phyloP scores from a whole-genome alignment of 2,329 filamentous ascomycete species.

The Exophiala viscosa region DNA sequence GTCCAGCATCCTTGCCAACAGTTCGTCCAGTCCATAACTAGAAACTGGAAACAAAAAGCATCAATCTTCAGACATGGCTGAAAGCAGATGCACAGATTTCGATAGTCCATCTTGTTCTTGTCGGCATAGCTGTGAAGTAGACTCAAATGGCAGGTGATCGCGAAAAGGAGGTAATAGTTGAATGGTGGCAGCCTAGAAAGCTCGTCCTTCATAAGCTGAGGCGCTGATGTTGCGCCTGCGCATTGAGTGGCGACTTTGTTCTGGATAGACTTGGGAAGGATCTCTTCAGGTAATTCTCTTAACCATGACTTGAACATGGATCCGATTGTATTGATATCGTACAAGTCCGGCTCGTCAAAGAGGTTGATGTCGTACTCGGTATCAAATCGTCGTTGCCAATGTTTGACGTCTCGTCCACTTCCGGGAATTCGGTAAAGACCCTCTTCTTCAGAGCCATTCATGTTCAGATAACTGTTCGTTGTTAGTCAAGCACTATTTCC shows the following conservation, averaged over 20 bases:
- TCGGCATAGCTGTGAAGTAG: conserved; percentile 85
- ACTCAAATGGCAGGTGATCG: conserved; percentile 93
- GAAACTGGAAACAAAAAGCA: conserved; percentile 88
- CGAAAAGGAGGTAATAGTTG: conserved; percentile 96
- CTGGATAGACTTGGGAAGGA: conserved; percentile 82
- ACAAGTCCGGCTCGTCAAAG: conserved; percentile 80
- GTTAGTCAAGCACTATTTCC: conserved; percentile 13
- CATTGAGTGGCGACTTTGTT: conserved; percentile 77
- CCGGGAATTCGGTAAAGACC: conserved; percentile 90
- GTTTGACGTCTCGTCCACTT: conserved; percentile 83
- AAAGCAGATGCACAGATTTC: conserved; percentile 94
- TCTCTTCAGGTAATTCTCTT: conserved; percentile 86
- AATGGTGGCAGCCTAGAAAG: conserved; percentile 91
- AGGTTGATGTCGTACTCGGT: conserved; percentile 83
- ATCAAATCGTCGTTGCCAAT: conserved; percentile 89
- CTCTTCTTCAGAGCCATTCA: conserved; percentile 89
- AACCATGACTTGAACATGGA: conserved; percentile 97
- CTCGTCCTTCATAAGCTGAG: conserved; percentile 82
- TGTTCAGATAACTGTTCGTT: conserved; percentile 70
- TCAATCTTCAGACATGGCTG: conserved; percentile 97
- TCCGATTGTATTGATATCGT: conserved; percentile 94
- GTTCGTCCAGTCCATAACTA: conserved; percentile 91
- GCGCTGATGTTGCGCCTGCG: conserved; percentile 71
- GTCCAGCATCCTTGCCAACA: conserved; percentile 97
- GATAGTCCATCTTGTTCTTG: conserved; percentile 97